These are phyloP conservation scores for Aegilops tauschii DNA, from an alignment of 176 grass and related monocot species.

Conservation along the genomic window DNA sequence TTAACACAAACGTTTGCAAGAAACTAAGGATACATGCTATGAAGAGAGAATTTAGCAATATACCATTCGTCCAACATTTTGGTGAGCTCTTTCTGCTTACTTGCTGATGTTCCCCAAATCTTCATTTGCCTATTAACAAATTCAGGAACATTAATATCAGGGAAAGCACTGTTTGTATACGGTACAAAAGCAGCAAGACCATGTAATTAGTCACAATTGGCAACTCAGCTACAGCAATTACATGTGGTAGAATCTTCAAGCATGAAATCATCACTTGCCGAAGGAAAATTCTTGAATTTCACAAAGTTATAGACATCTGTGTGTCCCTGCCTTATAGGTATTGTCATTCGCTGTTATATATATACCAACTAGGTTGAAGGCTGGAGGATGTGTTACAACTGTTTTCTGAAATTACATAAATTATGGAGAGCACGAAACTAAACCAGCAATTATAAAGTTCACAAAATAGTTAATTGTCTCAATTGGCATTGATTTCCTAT, in stretches of 20 bases:
- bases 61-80: conserved; percentile 99
- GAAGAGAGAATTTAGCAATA: conserved; percentile 24
- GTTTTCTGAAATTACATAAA: background rate
- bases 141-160: conserved; percentile 32
- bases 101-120: conserved; percentile 83
- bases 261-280: background rate
- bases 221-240: background rate
- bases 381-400: background rate
- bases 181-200: background rate
- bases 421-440: conserved; percentile 14
- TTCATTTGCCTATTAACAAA: conserved; percentile 78
- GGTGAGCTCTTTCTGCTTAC: conserved; percentile 81
- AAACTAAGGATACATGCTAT: background rate
- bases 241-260: background rate
- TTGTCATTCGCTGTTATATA: background rate
- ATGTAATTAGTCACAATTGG: background rate
- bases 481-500: conserved; percentile 19
- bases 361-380: background rate
- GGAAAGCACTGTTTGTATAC: conserved; percentile 1
- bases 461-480: background rate
- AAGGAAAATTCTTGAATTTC: background rate
- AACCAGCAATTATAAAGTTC: background rate
- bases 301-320: conserved; percentile 2
- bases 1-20: conserved; percentile 27
- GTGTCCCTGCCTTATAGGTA: background rate